Evolutionary conservation across 2,329 filamentous ascomycete genomes (phyloP), one percentile per base, ranked within the genome.

Genomic region (Neonectria sp.): DNA sequence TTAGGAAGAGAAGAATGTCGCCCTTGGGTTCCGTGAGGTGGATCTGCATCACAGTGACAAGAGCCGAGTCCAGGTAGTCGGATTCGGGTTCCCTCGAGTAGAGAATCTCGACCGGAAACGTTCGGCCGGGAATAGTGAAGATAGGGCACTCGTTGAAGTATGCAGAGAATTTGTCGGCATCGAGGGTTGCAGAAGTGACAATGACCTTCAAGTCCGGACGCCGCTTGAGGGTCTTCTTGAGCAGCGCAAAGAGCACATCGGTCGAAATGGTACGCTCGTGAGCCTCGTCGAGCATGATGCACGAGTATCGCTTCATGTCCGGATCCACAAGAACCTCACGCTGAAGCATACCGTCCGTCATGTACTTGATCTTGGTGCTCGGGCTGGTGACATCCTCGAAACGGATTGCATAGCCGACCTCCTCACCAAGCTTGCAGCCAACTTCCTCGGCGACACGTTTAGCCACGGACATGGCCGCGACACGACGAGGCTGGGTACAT

Each of bases 31-130:
- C 96, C 2, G 93, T 96, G 21, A 99, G 83, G 79, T 99, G 96
- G 61, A 99, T 98, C 78, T 98, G 94, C 95, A 99, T 98, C 55
- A 98, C 95, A 0, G 96, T 98, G 15, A 95, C 93, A n/a, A 99
- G 85, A 0, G 96, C 95, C 2, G 95, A 91, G 79, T 98, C 96
- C 15, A 99, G 85, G 75, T 99, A 99, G 78, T 99, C 97, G 0
- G 93, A 95, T 78, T 98, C 96, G 0, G 97, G 96, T 77, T 99
- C 96, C 63, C 93, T 89, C 3, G 94, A 97, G 81, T 98, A 99
- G 81, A 99, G 92, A 62, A 98, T 91, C 81, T 98, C 96, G 33
- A 99, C 96, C 0, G 97, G 96, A 83, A 92, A 99, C 0, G 96
- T 98, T 70, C 96, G 90, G 55, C 96, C 96, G 4, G 96, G 96